Percentiles rank a stretch among this genome's conserved stretches.
Conservation (phyloP, 768 basidiomycete species). For the Lentinus tigrinus region DNA sequence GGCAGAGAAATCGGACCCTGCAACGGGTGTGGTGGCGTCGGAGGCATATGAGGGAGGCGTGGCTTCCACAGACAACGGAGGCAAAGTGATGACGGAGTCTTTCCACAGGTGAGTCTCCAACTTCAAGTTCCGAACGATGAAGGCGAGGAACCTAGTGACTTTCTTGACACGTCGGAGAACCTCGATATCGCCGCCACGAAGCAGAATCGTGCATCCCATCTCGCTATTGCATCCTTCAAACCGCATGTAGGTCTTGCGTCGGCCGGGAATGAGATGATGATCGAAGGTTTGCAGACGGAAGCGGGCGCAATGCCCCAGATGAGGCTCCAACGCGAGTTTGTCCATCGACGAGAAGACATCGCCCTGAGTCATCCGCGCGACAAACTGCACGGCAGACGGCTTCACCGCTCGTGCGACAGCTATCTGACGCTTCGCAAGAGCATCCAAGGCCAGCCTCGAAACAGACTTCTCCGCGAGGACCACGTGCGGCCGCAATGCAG, state of each 20-base stretch:
- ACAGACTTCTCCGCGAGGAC: constrained; percentile 91
- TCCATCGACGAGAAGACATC: constrained; percentile 97
- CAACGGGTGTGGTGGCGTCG: constrained; percentile 10
- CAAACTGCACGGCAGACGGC: constrained; percentile 78
- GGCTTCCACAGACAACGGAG: constrained; percentile 64
- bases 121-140: constrained; percentile 91
- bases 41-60: constrained; percentile 43
- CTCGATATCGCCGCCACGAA: constrained; percentile 84
- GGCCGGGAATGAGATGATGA: constrained; percentile 90
- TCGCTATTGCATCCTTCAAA: constrained; percentile 95
- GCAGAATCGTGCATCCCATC: constrained; percentile 90
- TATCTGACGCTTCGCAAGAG: constrained; percentile 80
- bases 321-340: constrained; percentile 85
- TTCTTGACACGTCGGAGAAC: constrained; percentile 85
- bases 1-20: constrained; percentile 5
- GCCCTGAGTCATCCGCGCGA: constrained; percentile 92
- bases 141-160: constrained; percentile 87
- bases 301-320: constrained; percentile 81
- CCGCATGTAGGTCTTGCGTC: constrained; percentile 94
- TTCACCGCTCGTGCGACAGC: constrained; percentile 91
- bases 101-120: constrained; percentile 95
- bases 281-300: constrained; percentile 94
- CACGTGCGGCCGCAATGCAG: constrained; percentile 88
- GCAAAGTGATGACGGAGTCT: constrained; percentile 77
- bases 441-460: constrained; percentile 86